A percentile compares a stretch with the other conserved stretches of the same genome.
Conservation (phyloP, 1,284 basidiomycete species). For the Xerocomus cyaneibrunnescens region DNA sequence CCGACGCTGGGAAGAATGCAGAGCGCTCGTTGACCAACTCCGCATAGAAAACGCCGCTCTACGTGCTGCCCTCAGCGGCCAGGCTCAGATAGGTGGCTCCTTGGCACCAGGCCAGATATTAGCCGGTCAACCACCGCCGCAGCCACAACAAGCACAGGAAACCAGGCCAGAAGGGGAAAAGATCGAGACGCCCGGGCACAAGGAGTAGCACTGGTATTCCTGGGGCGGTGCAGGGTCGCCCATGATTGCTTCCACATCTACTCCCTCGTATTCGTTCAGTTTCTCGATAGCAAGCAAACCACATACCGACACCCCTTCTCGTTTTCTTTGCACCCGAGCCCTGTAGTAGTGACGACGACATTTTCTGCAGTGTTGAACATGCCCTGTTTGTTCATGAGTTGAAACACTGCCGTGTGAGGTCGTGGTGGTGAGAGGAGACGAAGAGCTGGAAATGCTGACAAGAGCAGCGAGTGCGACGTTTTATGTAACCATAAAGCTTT, state of each 20-base stretch:
- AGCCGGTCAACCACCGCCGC: constrained; percentile 21
- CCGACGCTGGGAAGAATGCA: constrained; percentile 82
- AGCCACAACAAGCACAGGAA: constrained; percentile 27
- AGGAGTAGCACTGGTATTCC: constrained; percentile 19
- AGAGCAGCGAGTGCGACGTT: constrained; percentile 31
- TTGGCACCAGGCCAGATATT: constrained; percentile 31
- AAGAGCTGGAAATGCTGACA: constrained; percentile 37
- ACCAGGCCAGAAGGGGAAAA: constrained; percentile 31
- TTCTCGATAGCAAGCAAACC: constrained; percentile 8
- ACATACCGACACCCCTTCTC: constrained; percentile 20
- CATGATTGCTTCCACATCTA: neutral
- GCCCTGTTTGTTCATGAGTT: neutral
- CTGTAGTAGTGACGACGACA: constrained; percentile 19
- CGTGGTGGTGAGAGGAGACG: constrained; percentile 38
- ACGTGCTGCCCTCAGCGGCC: constrained; percentile 44
- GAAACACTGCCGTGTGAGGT: constrained; percentile 1
- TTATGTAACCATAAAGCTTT: constrained; percentile 39
- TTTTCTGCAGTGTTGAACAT: neutral
- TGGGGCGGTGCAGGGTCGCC: neutral
- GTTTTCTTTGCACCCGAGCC: constrained; percentile 8
- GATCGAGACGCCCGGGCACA: constrained; percentile 22
- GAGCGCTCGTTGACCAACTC: constrained; percentile 76
- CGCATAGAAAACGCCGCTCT: constrained; percentile 75
- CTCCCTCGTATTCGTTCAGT: constrained; percentile 3
- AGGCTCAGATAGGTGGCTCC: constrained; percentile 38